Percentiles rank a stretch among this genome's conserved stretches.
phyloP scores from a whole-genome alignment of 2,329 filamentous ascomycete species.

The Fusarium bactridioides region DNA sequence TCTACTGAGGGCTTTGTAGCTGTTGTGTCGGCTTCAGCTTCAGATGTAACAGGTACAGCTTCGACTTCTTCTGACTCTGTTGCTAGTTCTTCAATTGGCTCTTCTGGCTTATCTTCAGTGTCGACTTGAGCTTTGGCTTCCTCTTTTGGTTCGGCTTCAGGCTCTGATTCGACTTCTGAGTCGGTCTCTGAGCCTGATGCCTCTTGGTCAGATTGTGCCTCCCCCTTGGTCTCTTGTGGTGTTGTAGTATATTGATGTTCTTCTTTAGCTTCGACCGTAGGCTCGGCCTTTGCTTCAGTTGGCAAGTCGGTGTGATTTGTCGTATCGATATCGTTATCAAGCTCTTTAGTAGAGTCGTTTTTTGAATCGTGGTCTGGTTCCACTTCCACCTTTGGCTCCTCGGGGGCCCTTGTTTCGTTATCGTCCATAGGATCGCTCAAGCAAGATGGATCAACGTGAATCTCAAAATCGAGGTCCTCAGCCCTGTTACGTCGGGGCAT shows the following conservation, averaged over 20 bases:
- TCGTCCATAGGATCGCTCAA: slow-evolving; percentile 53
- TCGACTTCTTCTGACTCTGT: slow-evolving; percentile 1
- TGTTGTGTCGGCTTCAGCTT: slow-evolving; percentile 6
- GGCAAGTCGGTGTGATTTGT: slow-evolving; percentile 11
- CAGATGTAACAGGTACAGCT: not conserved
- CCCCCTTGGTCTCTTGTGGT: slow-evolving; percentile 9
- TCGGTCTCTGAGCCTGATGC: not conserved
- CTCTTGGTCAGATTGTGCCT: not conserved
- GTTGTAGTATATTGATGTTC: slow-evolving; percentile 2
- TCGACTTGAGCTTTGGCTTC: slow-evolving; percentile 1
- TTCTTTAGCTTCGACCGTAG: slow-evolving; percentile 14
- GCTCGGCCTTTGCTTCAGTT: slow-evolving; percentile 18
- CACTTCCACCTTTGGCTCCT: slow-evolving; percentile 31
- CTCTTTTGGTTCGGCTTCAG: not conserved
- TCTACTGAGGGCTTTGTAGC: slow-evolving; percentile 2
- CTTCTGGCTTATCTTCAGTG: slow-evolving; percentile 1
- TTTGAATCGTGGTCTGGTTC: slow-evolving; percentile 21
- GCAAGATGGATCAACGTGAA: slow-evolving; percentile 58
- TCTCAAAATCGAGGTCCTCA: slow-evolving; percentile 55
- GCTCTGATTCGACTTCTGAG: not conserved
- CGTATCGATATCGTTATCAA: slow-evolving; percentile 12
- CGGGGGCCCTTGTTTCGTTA: slow-evolving; percentile 31
- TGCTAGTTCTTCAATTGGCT: not conserved
- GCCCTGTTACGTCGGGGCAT: slow-evolving; percentile 44
- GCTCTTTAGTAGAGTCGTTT: slow-evolving; percentile 19